Conservation (phyloP, 768 basidiomycete genomes). For the Suillus occidentalis region DNA sequence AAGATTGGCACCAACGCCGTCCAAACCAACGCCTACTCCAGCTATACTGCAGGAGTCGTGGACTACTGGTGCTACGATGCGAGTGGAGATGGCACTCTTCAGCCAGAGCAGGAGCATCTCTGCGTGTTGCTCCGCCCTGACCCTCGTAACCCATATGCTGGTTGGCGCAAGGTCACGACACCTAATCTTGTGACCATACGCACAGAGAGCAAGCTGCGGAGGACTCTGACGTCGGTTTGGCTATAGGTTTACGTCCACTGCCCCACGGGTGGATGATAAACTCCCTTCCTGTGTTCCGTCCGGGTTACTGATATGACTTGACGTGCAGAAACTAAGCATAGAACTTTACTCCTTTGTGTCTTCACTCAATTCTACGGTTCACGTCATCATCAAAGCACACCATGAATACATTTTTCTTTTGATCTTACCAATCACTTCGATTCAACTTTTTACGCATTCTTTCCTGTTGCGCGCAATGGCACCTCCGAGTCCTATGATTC, state of each 20-base stretch:
- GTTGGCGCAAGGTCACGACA: constrained; percentile 28
- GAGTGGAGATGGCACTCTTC: constrained; percentile 23
- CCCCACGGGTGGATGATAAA: background rate
- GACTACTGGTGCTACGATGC: constrained; percentile 35
- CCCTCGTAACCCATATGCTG: constrained; percentile 28
- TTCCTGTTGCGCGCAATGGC: background rate
- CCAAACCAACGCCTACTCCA: constrained; percentile 16
- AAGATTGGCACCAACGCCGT: constrained; percentile 3
- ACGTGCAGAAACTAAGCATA: background rate
- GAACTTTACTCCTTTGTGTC: background rate
- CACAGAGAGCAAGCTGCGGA: constrained; percentile 19
- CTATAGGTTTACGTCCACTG: constrained; percentile 11
- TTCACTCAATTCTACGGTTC: background rate
- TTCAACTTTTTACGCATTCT: background rate
- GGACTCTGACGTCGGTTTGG: constrained; percentile 22
- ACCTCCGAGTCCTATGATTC: background rate
- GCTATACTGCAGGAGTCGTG: constrained; percentile 27
- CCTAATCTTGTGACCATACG: constrained; percentile 27
- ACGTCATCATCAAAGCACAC: background rate
- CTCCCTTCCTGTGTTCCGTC: background rate
- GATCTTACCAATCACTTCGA: background rate
- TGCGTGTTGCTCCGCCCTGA: constrained; percentile 29
- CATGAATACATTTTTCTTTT: background rate
- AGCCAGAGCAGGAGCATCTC: constrained; percentile 26
- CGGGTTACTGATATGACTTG: background rate